phyloP scores from a whole-genome alignment of 331 rosid genomes.

The Quercus phellos region DNA sequence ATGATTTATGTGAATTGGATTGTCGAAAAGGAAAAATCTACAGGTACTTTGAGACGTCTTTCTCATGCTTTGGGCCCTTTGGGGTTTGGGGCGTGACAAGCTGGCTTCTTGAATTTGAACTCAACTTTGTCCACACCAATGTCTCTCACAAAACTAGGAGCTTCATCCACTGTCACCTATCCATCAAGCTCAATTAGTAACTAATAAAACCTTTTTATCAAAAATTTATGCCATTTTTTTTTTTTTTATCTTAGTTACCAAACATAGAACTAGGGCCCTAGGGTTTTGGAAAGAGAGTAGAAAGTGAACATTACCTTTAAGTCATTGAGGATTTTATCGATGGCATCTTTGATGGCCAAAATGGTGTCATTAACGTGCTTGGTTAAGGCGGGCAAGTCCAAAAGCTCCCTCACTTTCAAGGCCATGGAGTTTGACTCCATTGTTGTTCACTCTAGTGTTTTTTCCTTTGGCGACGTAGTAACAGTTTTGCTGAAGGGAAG shows the following conservation, averaged over 20 bases:
- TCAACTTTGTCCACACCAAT: constrained; percentile 85
- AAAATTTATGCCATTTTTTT: background rate
- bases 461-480: background rate
- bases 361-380: constrained; percentile 53
- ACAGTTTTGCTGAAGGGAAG: background rate
- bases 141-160: constrained; percentile 61
- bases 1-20: too few species aligned
- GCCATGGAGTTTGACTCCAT: constrained; percentile 45
- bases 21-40: too few species aligned
- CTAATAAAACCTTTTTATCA: background rate
- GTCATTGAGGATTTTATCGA: constrained; percentile 52
- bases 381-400: constrained; percentile 43
- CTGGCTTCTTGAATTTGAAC: constrained; percentile 68
- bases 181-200: background rate
- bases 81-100: background rate
- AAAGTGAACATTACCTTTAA: constrained; percentile 33
- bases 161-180: constrained; percentile 61
- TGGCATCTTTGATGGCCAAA: constrained; percentile 43
- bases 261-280: background rate
- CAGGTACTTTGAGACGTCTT: too few species aligned
- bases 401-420: constrained; percentile 51
- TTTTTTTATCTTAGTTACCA: background rate
- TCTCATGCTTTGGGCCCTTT: too few species aligned
- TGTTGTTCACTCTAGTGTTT: background rate
- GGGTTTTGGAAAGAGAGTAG: background rate